Conservation (phyloP, 176 grass and related monocot species). For the Carex cristatella region DNA sequence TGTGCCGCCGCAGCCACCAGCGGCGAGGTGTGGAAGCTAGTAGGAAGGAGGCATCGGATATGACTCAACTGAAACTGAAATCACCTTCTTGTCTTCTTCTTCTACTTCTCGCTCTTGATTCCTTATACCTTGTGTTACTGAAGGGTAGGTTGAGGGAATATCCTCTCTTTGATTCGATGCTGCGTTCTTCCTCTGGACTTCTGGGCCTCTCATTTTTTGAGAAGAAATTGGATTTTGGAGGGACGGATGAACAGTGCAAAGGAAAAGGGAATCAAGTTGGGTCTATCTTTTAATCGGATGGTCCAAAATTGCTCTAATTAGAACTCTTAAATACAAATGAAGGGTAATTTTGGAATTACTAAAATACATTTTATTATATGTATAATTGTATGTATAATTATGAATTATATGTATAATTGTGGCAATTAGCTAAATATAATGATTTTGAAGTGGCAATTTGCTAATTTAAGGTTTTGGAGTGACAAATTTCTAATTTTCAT, state of each 20-base stretch:
- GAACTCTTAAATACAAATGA: too few species aligned
- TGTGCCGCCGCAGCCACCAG: background rate
- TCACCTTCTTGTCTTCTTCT: slow-evolving; percentile 12
- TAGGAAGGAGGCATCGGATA: slow-evolving; percentile 15
- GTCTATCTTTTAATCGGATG: too few species aligned
- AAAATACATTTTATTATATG: too few species aligned
- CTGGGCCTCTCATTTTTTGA: background rate
- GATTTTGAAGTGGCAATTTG: too few species aligned
- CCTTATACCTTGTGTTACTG: background rate
- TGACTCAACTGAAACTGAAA: background rate
- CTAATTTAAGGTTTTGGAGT: too few species aligned
- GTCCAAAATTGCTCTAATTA: too few species aligned
- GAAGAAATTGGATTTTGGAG: background rate
- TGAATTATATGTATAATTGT: too few species aligned
- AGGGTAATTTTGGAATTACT: too few species aligned
- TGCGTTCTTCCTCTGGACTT: background rate
- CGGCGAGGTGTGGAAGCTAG: slow-evolving; percentile 12
- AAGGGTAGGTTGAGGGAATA: background rate
- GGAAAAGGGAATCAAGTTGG: background rate
- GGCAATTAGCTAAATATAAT: too few species aligned
- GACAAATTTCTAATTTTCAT: too few species aligned
- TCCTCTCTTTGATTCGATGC: background rate
- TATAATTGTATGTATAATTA: too few species aligned
- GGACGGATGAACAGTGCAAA: background rate
- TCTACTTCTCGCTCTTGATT: background rate